A percentile compares a stretch with the other conserved stretches of the same genome.
Evolutionary conservation across 2,329 filamentous ascomycete genomes (phyloP).

Genomic region (Dendryphion nanum): DNA sequence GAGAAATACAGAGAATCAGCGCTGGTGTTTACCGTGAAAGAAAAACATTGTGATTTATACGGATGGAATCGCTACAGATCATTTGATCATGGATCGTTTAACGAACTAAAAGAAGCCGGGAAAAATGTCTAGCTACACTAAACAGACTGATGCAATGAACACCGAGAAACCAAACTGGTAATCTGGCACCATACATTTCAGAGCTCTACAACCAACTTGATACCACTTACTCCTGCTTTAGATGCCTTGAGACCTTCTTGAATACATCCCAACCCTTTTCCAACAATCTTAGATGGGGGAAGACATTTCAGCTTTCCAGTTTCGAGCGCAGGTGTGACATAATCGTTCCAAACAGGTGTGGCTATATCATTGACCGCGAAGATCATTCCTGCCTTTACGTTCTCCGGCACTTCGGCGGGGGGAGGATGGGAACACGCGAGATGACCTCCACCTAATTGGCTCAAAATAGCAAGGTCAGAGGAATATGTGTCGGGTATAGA

Average conservation of each 20-base stretch:
- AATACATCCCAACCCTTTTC: slow-evolving; percentile 25
- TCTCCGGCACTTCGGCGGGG: slow-evolving; percentile 24
- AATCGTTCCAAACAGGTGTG: slow-evolving; percentile 24
- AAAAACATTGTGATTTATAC: no score
- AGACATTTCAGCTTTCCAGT: slow-evolving; percentile 22
- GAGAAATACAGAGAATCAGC: no score
- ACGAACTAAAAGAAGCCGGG: no score
- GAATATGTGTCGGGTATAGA: slow-evolving; percentile 16
- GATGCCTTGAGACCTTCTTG: slow-evolving; percentile 21
- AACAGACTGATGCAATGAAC: no score
- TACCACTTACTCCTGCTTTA: slow-evolving; percentile 36
- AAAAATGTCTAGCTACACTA: no score
- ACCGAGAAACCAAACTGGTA: no score
- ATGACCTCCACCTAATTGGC: slow-evolving; percentile 32
- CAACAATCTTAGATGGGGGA: slow-evolving; percentile 23
- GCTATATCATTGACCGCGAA: slow-evolving; percentile 22
- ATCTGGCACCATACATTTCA: no score
- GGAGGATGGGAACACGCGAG: slow-evolving; percentile 39
- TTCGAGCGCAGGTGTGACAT: slow-evolving; percentile 22
- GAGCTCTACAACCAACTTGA: slow-evolving; percentile 43
- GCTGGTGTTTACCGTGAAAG: no score
- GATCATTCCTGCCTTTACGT: slow-evolving; percentile 33
- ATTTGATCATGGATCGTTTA: no score
- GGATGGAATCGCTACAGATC: no score
- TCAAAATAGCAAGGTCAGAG: slow-evolving; percentile 22